phyloP scores from a whole-genome alignment of 2,329 filamentous ascomycete species.

The Pezicula neosporulosa region DNA sequence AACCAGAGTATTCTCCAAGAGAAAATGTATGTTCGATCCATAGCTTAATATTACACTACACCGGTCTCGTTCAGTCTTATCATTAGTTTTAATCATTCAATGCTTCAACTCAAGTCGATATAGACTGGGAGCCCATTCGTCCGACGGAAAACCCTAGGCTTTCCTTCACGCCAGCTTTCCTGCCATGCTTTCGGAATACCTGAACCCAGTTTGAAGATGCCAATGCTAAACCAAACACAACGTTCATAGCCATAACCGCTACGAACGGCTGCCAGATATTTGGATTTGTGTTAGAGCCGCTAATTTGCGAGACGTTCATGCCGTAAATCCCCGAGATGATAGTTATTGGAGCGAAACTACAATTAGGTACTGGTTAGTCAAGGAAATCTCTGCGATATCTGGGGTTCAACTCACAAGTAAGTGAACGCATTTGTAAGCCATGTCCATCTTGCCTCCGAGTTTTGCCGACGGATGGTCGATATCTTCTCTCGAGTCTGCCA shows the following conservation, averaged over 20 bases:
- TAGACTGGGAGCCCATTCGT: too few relatives aligned
- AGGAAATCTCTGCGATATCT: background rate
- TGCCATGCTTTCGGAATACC: conserved; percentile 9
- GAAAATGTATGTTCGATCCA: too few relatives aligned
- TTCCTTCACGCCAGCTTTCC: conserved; percentile 13
- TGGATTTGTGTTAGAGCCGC: conserved; percentile 14
- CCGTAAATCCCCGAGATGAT: conserved; percentile 24
- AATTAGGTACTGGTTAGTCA: background rate
- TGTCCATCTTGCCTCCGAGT: conserved; percentile 17
- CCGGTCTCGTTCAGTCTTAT: too few relatives aligned
- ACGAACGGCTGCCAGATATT: conserved; percentile 28
- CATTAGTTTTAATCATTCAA: too few relatives aligned
- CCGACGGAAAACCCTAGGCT: conserved; percentile 18
- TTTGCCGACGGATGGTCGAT: conserved; percentile 13
- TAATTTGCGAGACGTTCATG: conserved; percentile 26
- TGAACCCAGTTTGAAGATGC: conserved; percentile 13
- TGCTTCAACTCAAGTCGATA: too few relatives aligned
- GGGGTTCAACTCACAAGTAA: conserved; percentile 17
- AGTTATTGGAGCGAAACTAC: conserved; percentile 20
- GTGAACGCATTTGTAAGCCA: conserved; percentile 25
- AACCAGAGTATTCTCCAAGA: too few relatives aligned
- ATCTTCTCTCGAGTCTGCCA: conserved; percentile 23
- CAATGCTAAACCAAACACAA: conserved; percentile 13
- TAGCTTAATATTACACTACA: too few relatives aligned
- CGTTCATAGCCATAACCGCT: conserved; percentile 14